phyloP scores from a whole-genome alignment of 768 basidiomycete genomes.

The Epithele typhae region DNA sequence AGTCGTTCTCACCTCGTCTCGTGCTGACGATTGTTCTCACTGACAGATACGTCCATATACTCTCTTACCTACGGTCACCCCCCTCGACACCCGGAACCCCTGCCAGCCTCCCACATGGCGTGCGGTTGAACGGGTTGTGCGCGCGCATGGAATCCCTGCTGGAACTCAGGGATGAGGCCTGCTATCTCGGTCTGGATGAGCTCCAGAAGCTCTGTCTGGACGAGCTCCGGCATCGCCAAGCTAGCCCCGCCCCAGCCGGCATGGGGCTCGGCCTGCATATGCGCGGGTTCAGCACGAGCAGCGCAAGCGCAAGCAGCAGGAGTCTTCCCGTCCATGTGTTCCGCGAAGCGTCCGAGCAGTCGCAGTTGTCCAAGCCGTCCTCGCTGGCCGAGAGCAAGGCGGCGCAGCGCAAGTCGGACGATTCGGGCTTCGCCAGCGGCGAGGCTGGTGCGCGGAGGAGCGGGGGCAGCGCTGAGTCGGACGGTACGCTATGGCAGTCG shows the following conservation, averaged over 20 bases:
- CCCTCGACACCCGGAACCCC: slow-evolving; percentile 40
- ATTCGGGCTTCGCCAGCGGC: slow-evolving; percentile 20
- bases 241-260: slow-evolving; percentile 21
- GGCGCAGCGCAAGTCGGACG: slow-evolving; percentile 14
- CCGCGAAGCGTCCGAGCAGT: slow-evolving; percentile 45
- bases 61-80: slow-evolving; percentile 66
- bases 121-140: slow-evolving; percentile 42
- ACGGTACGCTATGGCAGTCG: slow-evolving; percentile 12
- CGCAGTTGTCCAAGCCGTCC: slow-evolving; percentile 10
- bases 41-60: slow-evolving; percentile 63
- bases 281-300: slow-evolving; percentile 48
- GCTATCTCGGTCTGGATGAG: slow-evolving; percentile 64
- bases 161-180: slow-evolving; percentile 76
- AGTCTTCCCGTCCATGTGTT: slow-evolving; percentile 62
- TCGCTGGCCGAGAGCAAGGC: slow-evolving; percentile 5
- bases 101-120: slow-evolving; percentile 55
- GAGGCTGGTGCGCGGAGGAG: slow-evolving; percentile 13
- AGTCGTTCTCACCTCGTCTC: not conserved
- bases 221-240: slow-evolving; percentile 54
- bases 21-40: not conserved
- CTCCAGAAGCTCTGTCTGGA: slow-evolving; percentile 63
- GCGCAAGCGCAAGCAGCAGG: slow-evolving; percentile 48
- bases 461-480: slow-evolving; percentile 15
- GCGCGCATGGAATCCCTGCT: slow-evolving; percentile 61
- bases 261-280: slow-evolving; percentile 31